A percentile compares a stretch with the other conserved stretches of the same genome.
phyloP scores from a whole-genome alignment of 805 yeast species.

The Wickerhamiella bombiphila region DNA sequence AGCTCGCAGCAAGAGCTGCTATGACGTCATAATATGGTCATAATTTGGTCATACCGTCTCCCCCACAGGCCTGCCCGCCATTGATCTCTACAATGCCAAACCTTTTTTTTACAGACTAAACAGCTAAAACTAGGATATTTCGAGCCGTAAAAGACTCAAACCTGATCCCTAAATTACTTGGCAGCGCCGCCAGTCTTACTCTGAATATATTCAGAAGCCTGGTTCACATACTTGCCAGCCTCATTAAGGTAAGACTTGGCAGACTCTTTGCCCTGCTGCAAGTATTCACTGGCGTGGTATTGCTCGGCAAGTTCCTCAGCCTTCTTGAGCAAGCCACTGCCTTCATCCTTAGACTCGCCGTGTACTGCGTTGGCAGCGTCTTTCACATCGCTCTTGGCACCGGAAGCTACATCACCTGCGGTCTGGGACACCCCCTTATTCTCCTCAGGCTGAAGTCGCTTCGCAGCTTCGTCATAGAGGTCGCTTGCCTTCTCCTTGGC shows the following conservation, averaged over 20 bases:
- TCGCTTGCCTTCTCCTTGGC: slow-evolving; percentile 59
- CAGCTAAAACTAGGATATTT: too few relatives aligned
- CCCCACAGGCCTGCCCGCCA: too few relatives aligned
- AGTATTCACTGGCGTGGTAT: slow-evolving; percentile 18
- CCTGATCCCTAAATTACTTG: too few relatives aligned
- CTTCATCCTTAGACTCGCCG: slow-evolving; percentile 38
- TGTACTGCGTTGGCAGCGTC: slow-evolving; percentile 31
- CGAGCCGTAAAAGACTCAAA: too few relatives aligned
- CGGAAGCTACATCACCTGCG: slow-evolving; percentile 43
- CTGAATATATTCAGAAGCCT: slow-evolving; percentile 23
- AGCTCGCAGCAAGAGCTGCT: too few relatives aligned
- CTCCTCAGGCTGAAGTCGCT: slow-evolving; percentile 42
- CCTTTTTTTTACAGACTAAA: too few relatives aligned
- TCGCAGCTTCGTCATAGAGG: slow-evolving; percentile 49
- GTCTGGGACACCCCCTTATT: slow-evolving; percentile 42
- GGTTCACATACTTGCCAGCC: slow-evolving; percentile 22
- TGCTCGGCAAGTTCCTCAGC: slow-evolving; percentile 18
- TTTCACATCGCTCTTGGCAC: slow-evolving; percentile 41
- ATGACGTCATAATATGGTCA: too few relatives aligned
- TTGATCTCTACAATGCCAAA: too few relatives aligned
- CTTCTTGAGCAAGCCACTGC: slow-evolving; percentile 17
- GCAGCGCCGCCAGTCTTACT: slow-evolving; percentile 15
- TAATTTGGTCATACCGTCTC: too few relatives aligned
- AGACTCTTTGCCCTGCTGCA: slow-evolving; percentile 8
- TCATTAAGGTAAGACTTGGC: slow-evolving; percentile 16